Base-by-base conservation (phyloP, 805 yeast genomes). In the Metschnikowia corniflorae region DNA sequence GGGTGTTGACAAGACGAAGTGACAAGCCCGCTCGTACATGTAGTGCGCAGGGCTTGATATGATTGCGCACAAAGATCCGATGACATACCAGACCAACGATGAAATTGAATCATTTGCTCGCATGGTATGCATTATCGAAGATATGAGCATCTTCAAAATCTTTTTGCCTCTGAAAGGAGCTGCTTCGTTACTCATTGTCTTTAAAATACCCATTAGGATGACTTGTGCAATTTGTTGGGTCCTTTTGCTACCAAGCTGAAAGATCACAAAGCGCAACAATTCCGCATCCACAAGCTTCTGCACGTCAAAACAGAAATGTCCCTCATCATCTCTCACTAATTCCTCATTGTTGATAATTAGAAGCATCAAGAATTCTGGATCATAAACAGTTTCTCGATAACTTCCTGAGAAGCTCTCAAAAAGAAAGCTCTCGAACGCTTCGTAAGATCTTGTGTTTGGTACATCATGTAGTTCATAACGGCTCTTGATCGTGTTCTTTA, bases 41-140 rank as follows among this genome's bases (percentile, higher is more conserved):
- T 70, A 72, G 44, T 86, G 91, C 0, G 80, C 77, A 0, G 97
- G 96, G 43, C 80, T 77, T 5, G 69, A 56, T 40, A 86, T 55
- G 2, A 86, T 65, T 3, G 77, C 73, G 4, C 78, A 61, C 25
- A 87, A 54, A 34, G 74, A 70, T 1, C 86, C 73, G 26, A 80
- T 57, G 37, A 77, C 54, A 13, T 68, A 61, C 60, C 82, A 74
- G n/a, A 80, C 63, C 13, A 48, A 7, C 1, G 51, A 39, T 3
- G 36, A 38, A 22, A 32, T 26, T 25, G 47, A 51, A 26, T 49
- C 51, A 6, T 42, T 39, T 14, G 36, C 43, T 7, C 42, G 27
- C 15, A 69, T 34, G 0, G 75, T 65, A 47, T 60, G 56, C 31
- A 75, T 49, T 16, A 73, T 57, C 31, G 70, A 74, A 10, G 75